Base-by-base conservation (phyloP, 495 filamentous ascomycete species). In the Aspergillus baeticus region DNA sequence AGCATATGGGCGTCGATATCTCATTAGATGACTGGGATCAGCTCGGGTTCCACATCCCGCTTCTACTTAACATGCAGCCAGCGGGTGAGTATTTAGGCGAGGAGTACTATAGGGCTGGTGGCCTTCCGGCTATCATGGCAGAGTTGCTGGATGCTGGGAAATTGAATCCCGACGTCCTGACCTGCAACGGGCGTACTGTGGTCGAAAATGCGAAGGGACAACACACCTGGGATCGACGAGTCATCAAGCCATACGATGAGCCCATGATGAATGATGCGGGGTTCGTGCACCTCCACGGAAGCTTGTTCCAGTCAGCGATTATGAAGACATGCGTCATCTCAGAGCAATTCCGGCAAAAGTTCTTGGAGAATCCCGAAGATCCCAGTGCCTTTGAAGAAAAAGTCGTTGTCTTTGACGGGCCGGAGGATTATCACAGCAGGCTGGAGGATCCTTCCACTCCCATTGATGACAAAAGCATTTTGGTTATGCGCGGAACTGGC, bases 281-380 rank as follows among this genome's bases (percentile, higher is more conserved):
- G 0, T 81, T 83, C 48, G 55, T 77, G 7, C 77, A 82, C 52
- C 67, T 83, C 23, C 69, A 69, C 49, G 78, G 80, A 6, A 81
- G 64, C 22, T 61, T 83, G 3, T 83, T 83, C 54, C 67, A 81
- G 20, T 80, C 77, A 0, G 80, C 80, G 3, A 81, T 83, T 55
- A 81, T 83, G 79, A 81, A 83, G 61, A 83, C 77, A 1, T 81
- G 74, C 33, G 80, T 81, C 15, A 80, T 83, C 42, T 80, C 79
- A 4, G 60, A 71, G 2, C 70, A 67, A 21, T 81, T 83, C 61
- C 61, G 76, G 38, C 36, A 74, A 38, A 68, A 64, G 15, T 81
- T 79, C 38, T 66, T 81, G 6, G 74, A 76, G 26, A 73, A 80
- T 45, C 76, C 79, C 10, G 63, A 74, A 1, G 79, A 81, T 41